Evolutionary conservation across 2,329 filamentous ascomycete genomes (phyloP).

Genomic region (Talaromyces sp.): DNA sequence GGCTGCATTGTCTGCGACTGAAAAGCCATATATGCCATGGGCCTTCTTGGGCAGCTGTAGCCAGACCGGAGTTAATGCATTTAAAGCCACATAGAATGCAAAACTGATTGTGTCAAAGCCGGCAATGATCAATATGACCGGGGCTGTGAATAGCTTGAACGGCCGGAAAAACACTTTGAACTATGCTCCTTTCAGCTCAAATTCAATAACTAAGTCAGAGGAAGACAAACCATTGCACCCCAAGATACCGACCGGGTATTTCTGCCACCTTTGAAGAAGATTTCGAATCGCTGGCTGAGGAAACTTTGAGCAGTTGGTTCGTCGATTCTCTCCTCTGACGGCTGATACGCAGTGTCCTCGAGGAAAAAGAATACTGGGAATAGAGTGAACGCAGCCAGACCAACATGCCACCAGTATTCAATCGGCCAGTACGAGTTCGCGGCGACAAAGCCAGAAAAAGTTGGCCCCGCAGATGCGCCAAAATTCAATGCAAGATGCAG

Average conservation of each 20-base stretch:
- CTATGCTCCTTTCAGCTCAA: not conserved
- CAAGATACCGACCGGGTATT: not conserved
- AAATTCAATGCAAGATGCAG: constrained; percentile 6
- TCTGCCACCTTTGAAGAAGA: not conserved
- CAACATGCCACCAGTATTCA: constrained; percentile 8
- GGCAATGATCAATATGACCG: not conserved
- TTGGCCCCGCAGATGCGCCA: constrained; percentile 2
- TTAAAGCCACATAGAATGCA: not conserved
- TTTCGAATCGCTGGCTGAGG: not conserved
- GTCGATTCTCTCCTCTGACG: not conserved
- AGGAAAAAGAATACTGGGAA: constrained; percentile 2
- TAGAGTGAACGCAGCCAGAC: not conserved
- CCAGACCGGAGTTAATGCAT: constrained; percentile 3
- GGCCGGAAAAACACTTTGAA: constrained; percentile 4
- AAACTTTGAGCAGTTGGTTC: not conserved
- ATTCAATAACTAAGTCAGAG: not conserved
- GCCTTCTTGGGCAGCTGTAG: not conserved
- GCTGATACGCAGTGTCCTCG: not conserved
- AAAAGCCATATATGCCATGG: constrained; percentile 3
- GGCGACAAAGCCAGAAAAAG: constrained; percentile 2
- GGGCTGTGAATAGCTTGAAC: not conserved
- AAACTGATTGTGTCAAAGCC: constrained; percentile 4
- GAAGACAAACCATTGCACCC: not conserved
- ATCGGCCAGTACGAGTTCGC: constrained; percentile 1
- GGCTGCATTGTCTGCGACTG: not conserved